Percentiles rank a stretch among this genome's conserved stretches.
phyloP scores from a whole-genome alignment of 225 moss, liverwort and hornwort genomes.

The Physcomitrium patens region DNA sequence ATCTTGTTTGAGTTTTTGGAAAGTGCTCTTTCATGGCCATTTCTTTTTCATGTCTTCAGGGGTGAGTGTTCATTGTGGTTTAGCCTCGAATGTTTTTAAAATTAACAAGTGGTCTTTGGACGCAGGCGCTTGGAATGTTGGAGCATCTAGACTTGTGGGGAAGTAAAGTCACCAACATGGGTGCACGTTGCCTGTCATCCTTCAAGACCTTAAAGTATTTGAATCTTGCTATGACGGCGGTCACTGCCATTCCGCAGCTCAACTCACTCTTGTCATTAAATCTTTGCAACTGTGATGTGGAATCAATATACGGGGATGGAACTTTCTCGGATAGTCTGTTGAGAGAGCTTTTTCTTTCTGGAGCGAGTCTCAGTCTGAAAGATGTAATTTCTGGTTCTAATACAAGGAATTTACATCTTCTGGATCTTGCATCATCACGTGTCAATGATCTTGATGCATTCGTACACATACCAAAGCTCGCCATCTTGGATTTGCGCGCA shows the following conservation, averaged over 20 bases:
- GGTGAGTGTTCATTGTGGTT: background rate
- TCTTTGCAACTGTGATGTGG: constrained; percentile 52
- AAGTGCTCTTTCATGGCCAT: background rate
- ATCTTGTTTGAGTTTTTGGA: background rate
- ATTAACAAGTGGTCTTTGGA: constrained; percentile 18
- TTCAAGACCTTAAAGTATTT: constrained; percentile 44
- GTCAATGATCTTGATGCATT: constrained; percentile 42
- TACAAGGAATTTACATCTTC: constrained; percentile 36
- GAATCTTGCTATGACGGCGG: constrained; percentile 59
- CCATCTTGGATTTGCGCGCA: constrained; percentile 40
- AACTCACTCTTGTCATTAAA: constrained; percentile 44
- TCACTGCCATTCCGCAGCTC: constrained; percentile 42
- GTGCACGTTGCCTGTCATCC: constrained; percentile 42
- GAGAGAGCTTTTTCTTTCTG: constrained; percentile 47
- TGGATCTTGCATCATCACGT: constrained; percentile 49
- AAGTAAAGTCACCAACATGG: constrained; percentile 55
- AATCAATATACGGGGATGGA: constrained; percentile 42
- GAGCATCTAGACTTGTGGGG: constrained; percentile 65
- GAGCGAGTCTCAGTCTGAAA: constrained; percentile 39
- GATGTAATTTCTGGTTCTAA: constrained; percentile 27
- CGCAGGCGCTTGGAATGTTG: constrained; percentile 49
- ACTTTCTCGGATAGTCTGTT: constrained; percentile 29
- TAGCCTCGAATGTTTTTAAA: background rate
- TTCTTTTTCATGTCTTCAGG: constrained; percentile 5
- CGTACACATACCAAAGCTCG: constrained; percentile 41